Evolutionary conservation across 176 grass and related monocot species (phyloP).

Genomic region (Triticum dicoccoides): DNA sequence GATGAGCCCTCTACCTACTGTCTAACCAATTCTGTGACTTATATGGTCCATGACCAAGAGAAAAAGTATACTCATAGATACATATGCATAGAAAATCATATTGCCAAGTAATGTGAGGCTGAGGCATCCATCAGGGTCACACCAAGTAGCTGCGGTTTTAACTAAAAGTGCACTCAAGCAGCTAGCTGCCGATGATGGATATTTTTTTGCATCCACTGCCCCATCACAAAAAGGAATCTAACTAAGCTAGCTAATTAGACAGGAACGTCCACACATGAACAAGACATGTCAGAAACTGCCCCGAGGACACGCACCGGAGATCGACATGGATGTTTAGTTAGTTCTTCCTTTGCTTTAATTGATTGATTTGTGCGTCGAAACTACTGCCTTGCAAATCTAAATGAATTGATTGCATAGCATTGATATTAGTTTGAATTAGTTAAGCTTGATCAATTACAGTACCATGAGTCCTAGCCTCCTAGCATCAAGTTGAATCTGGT

Average conservation of each 20-base stretch:
- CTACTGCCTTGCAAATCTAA: too few relatives aligned
- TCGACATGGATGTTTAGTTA: background rate
- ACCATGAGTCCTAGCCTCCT: background rate
- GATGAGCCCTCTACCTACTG: constrained; percentile 58
- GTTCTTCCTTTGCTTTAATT: background rate
- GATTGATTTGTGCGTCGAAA: background rate
- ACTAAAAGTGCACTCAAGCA: constrained; percentile 46
- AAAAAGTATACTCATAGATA: background rate
- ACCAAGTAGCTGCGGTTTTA: constrained; percentile 30
- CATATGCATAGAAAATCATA: background rate
- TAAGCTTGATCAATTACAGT: background rate
- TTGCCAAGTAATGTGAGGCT: background rate
- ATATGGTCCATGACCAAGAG: constrained; percentile 11
- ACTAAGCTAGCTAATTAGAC: background rate
- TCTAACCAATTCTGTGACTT: constrained; percentile 75
- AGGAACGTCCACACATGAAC: constrained; percentile 23
- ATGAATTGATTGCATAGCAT: too few relatives aligned
- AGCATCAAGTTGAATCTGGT: background rate
- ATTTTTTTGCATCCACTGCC: constrained; percentile 7
- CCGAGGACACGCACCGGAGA: constrained; percentile 24
- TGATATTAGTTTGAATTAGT: too few relatives aligned
- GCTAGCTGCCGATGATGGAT: constrained; percentile 23
- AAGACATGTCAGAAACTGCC: constrained; percentile 6
- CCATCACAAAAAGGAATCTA: constrained; percentile 23
- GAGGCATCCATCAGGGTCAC: background rate